These are phyloP conservation scores for Aechmea fasciata DNA, from an alignment of 176 grass and related monocot species.

Conservation along the genomic window DNA sequence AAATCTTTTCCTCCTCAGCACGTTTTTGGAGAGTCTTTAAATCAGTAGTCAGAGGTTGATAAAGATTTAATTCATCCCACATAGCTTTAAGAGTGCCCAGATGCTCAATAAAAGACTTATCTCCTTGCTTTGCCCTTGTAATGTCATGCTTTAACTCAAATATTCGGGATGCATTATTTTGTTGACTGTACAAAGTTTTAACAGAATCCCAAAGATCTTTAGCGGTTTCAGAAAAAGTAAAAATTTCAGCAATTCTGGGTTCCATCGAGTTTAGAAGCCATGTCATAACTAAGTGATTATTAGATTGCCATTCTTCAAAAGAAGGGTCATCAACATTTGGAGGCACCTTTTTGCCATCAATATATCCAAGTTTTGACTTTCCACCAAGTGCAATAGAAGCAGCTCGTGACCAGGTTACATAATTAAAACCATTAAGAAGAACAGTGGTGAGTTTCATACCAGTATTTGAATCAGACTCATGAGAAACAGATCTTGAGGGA, in stretches of 20 bases:
- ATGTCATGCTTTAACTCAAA: conserved; percentile 2
- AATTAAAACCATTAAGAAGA: conserved; percentile 11
- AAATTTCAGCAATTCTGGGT: neutral
- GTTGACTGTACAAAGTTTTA: neutral
- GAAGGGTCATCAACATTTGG: neutral
- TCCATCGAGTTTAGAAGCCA: neutral
- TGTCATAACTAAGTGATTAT: neutral
- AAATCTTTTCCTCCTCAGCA: conserved; percentile 3
- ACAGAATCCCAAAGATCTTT: too few species aligned
- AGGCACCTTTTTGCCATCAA: neutral
- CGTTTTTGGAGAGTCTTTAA: neutral
- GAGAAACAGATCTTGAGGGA: too few species aligned
- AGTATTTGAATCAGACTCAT: too few species aligned
- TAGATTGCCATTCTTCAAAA: neutral
- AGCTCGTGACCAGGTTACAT: conserved; percentile 2
- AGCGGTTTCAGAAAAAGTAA: too few species aligned
- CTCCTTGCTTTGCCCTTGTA: neutral
- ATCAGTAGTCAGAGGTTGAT: neutral
- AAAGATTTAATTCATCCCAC: neutral
- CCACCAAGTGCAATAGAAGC: conserved; percentile 2
- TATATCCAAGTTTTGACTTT: conserved; percentile 2
- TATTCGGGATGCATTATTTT: conserved; percentile 5
- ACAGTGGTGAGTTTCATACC: neutral
- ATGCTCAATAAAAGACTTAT: conserved; percentile 2
- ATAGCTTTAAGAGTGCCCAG: conserved; percentile 1